Evolutionary conservation across 164 flowering plant genomes (phyloP).

Genomic region (Dillenia suffruticosa): DNA sequence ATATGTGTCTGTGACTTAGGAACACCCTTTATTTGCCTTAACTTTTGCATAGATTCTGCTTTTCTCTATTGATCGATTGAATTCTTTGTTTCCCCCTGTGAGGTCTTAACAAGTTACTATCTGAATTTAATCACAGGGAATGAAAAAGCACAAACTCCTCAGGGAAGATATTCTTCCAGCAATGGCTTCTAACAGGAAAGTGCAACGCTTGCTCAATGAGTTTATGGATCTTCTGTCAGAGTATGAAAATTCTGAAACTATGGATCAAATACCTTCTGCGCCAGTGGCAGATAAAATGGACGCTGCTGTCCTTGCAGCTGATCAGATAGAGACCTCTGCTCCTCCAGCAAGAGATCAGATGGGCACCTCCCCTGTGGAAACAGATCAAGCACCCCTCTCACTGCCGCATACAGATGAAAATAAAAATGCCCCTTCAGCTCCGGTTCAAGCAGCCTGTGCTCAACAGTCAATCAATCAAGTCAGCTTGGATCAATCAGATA

Average conservation of each 20-base stretch:
- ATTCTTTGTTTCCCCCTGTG: neutral
- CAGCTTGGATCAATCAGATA: no score
- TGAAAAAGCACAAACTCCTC: conserved; percentile 84
- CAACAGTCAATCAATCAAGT: no score
- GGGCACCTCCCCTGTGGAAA: conserved; percentile 6
- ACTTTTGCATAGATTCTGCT: no score
- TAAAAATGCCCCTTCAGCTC: neutral
- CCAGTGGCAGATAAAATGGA: conserved; percentile 22
- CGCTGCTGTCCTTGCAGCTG: conserved; percentile 7
- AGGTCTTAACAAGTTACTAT: neutral
- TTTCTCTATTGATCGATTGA: no score
- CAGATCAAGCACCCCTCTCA: conserved; percentile 3
- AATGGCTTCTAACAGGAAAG: conserved; percentile 94
- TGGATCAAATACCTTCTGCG: conserved; percentile 20
- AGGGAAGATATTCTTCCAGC: conserved; percentile 98
- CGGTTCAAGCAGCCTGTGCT: neutral
- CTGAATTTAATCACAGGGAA: conserved; percentile 49
- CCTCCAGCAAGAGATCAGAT: conserved; percentile 13
- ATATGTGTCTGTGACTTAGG: no score
- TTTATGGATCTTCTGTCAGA: conserved; percentile 92
- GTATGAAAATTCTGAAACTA: conserved; percentile 49
- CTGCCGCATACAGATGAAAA: no score
- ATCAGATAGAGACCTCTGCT: conserved; percentile 10
- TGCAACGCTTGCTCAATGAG: conserved; percentile 88
- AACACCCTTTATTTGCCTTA: no score